These are phyloP conservation scores for Rhododendron vialii DNA, from an alignment of 148 eudicot species.

Conservation along the genomic window DNA sequence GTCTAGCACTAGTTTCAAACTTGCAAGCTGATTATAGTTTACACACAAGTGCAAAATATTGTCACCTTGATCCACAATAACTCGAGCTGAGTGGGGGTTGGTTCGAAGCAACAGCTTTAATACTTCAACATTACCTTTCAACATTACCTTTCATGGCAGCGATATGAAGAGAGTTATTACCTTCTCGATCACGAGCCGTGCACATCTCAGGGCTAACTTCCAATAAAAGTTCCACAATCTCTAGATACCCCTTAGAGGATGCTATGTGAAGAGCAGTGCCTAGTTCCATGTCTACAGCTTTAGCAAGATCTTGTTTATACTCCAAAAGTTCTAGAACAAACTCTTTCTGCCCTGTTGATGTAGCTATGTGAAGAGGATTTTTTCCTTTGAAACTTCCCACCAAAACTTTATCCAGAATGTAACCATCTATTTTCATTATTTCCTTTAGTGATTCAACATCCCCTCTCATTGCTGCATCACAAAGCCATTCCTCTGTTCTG, in stretches of 20 bases:
- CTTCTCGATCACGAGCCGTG: slow-evolving; percentile 10
- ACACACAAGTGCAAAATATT: slow-evolving; percentile 23
- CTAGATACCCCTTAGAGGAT: slow-evolving; percentile 21
- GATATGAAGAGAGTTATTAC: slow-evolving; percentile 19
- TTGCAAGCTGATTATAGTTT: slow-evolving; percentile 11
- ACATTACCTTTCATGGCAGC: slow-evolving; percentile 20
- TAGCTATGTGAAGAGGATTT: too few species aligned
- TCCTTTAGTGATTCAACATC: too few species aligned
- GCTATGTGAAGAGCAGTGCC: slow-evolving; percentile 28
- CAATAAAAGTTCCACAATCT: slow-evolving; percentile 15
- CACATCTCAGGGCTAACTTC: slow-evolving; percentile 5
- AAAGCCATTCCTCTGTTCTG: too few species aligned
- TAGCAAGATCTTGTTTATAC: too few species aligned
- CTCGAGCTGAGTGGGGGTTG: slow-evolving; percentile 6
- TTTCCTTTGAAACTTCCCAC: too few species aligned
- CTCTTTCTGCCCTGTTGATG: too few species aligned
- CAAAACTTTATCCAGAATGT: too few species aligned
- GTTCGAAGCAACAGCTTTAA: slow-evolving; percentile 8
- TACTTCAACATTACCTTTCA: slow-evolving; percentile 9
- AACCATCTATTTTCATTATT: too few species aligned
- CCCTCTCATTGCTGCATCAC: too few species aligned
- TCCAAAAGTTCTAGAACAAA: too few species aligned
- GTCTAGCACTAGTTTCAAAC: background rate
- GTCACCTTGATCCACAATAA: background rate
- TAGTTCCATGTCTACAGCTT: too few species aligned